These are phyloP conservation scores for Colletotrichum abscissum DNA, from an alignment of 2,329 filamentous ascomycete species.

Conservation along the genomic window DNA sequence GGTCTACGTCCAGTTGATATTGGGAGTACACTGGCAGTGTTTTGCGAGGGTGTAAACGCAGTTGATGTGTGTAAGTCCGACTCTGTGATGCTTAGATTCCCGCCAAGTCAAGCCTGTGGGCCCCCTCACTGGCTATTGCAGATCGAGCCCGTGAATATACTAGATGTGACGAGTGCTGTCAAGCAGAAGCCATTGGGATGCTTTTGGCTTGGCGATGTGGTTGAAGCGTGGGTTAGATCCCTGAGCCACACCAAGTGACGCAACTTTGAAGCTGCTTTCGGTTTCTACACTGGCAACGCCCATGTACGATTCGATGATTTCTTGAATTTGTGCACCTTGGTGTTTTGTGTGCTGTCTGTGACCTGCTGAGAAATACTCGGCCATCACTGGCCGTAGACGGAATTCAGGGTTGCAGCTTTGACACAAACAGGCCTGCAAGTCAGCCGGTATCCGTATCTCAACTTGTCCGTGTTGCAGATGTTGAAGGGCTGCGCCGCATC, in stretches of 20 bases:
- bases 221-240: conserved; percentile 3
- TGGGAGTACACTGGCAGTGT: background rate
- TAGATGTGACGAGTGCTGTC: background rate
- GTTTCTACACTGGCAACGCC: background rate
- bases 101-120: background rate
- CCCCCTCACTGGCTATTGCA: background rate
- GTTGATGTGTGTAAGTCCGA: background rate
- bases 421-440: background rate
- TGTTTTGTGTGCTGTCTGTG: conserved; percentile 19
- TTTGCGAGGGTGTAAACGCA: background rate
- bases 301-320: background rate
- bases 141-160: background rate
- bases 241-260: conserved; percentile 23
- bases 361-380: background rate
- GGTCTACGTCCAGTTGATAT: background rate
- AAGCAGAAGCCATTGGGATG: background rate
- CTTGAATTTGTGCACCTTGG: background rate
- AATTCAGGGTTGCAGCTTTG: conserved; percentile 18
- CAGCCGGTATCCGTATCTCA: conserved; percentile 1
- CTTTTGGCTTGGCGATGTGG: conserved; percentile 9
- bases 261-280: conserved; percentile 17
- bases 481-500: background rate
- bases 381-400: conserved; percentile 1
- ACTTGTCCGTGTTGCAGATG: background rate
- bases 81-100: background rate